Conservation (phyloP, 2,329 filamentous ascomycete species). For the Dothidotthia symphoricarpi region DNA sequence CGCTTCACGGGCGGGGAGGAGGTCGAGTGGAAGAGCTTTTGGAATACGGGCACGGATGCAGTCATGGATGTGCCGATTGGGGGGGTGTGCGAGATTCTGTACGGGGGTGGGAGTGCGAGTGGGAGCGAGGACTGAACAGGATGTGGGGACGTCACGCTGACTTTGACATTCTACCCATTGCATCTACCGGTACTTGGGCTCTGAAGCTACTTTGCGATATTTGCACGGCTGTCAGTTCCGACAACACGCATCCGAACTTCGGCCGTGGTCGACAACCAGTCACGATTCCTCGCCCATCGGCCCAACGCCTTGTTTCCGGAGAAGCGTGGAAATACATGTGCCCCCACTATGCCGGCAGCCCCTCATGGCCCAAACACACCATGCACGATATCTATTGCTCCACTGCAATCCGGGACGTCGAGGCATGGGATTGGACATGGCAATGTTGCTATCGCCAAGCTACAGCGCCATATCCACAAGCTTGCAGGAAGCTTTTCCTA, state of each 20-base stretch:
- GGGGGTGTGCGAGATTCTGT: slow-evolving; percentile 91
- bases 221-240: no score
- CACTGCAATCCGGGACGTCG: slow-evolving; percentile 4
- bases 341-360: no score
- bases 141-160: background rate
- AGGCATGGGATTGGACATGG: slow-evolving; percentile 10
- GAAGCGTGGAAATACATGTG: no score
- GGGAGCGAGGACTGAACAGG: slow-evolving; percentile 1
- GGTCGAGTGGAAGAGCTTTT: slow-evolving; percentile 75
- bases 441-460: slow-evolving; percentile 9
- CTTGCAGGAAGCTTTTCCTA: slow-evolving; percentile 8
- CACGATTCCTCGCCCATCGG: no score
- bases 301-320: no score
- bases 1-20: slow-evolving; percentile 43
- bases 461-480: no score
- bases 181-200: no score
- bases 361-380: background rate
- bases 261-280: background rate
- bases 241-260: no score
- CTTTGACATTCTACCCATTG: background rate
- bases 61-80: slow-evolving; percentile 96
- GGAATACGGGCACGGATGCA: slow-evolving; percentile 91
- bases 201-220: no score
- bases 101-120: slow-evolving; percentile 59
- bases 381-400: slow-evolving; percentile 3